These are phyloP conservation scores for Monosporozyma yasuniensis DNA, from an alignment of 805 yeast species.

Conservation along the genomic window DNA sequence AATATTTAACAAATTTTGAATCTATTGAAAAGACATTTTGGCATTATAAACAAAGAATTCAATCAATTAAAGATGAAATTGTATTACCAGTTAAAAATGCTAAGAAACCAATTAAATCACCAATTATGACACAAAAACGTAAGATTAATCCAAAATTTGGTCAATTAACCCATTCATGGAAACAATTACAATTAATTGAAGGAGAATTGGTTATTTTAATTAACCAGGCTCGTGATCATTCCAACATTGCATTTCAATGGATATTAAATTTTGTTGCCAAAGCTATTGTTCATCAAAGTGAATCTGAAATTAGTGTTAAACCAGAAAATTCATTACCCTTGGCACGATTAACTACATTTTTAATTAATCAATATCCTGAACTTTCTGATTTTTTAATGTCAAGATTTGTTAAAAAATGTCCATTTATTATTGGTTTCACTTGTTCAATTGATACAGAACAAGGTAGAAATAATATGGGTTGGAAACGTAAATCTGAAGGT, in stretches of 20 bases:
- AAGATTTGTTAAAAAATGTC: constrained; percentile 85
- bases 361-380: constrained; percentile 43
- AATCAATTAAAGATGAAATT: constrained; percentile 50
- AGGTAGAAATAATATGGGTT: constrained; percentile 82
- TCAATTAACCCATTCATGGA: constrained; percentile 66
- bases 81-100: constrained; percentile 43
- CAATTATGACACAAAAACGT: constrained; percentile 54
- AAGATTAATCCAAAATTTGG: constrained; percentile 85
- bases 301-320: constrained; percentile 76
- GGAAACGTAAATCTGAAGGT: constrained; percentile 46
- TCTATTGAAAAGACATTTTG: constrained; percentile 37
- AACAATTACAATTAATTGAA: constrained; percentile 48
- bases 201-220: constrained; percentile 45
- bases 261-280: constrained; percentile 76
- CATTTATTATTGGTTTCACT: constrained; percentile 73
- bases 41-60: constrained; percentile 43
- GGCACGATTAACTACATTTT: constrained; percentile 50
- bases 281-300: constrained; percentile 83
- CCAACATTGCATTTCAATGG: constrained; percentile 43
- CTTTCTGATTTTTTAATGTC: constrained; percentile 44
- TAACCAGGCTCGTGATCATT: constrained; percentile 32
- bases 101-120: constrained; percentile 44
- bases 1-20: constrained; percentile 21
- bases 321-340: constrained; percentile 74
- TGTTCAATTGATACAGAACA: constrained; percentile 70